Conservation (phyloP, 1,139 yeast species). For the Debaryomycetaceae sp. region DNA sequence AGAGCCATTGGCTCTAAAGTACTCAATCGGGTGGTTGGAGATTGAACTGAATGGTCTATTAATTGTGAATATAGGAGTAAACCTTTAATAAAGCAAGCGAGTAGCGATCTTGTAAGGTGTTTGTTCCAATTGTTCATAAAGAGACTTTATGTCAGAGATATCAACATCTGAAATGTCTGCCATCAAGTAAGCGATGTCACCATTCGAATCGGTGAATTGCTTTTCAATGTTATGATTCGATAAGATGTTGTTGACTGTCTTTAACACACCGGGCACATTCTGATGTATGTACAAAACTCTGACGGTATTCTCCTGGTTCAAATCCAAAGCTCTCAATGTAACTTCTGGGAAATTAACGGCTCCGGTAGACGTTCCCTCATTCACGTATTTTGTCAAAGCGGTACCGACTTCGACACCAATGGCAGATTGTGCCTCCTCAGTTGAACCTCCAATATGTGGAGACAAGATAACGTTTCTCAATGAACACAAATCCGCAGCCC, state of each 20-base stretch:
- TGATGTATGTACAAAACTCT: constrained; percentile 95
- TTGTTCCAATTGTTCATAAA: constrained; percentile 82
- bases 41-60: too few relatives aligned
- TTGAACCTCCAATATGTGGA: constrained; percentile 98
- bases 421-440: constrained; percentile 98
- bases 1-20: too few relatives aligned
- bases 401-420: constrained; percentile 94
- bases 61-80: background rate
- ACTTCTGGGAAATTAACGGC: constrained; percentile 99
- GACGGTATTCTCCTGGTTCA: constrained; percentile 84
- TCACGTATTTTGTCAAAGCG: constrained; percentile 83
- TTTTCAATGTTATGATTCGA: constrained; percentile 95
- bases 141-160: constrained; percentile 73
- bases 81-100: constrained; percentile 71
- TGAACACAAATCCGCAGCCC: constrained; percentile 80
- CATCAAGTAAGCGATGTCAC: constrained; percentile 96
- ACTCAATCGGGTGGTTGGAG: too few relatives aligned
- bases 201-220: constrained; percentile 94
- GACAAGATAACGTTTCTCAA: constrained; percentile 88
- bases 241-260: constrained; percentile 93
- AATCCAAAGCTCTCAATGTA: constrained; percentile 79
- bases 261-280: constrained; percentile 98
- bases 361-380: constrained; percentile 94
- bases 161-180: constrained; percentile 93
- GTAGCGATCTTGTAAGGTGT: constrained; percentile 92